Evolutionary conservation across 768 basidiomycete species (phyloP), one percentile per base, ranked within the genome.

Genomic region (Rhodotorula babjevae): DNA sequence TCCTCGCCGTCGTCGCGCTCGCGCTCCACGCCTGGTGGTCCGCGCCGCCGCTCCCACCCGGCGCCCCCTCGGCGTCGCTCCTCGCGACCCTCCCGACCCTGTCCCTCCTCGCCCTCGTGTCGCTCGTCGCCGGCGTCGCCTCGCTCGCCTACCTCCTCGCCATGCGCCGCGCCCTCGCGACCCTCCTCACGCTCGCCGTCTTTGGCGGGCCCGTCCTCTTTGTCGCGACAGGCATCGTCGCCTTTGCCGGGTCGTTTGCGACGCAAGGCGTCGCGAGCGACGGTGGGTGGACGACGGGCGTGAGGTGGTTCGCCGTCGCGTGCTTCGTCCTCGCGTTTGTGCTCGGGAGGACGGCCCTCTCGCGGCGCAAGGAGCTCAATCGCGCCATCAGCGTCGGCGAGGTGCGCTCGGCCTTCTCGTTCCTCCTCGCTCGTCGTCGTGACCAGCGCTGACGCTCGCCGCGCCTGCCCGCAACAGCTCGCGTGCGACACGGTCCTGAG

Each of bases 271-370:
- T 70, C 27, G 68, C 60, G 27, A 5, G 23, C 8, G 69, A 76
- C 40, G 18, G 11, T 0, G 72, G 72, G 21, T 73, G 72, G 72
- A 62, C 46, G 46, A n/a, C 68, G 33, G 86, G 90, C 15, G 85
- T 94, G 6, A 87, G 93, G 40, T 78, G 93, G 59, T 92, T 93
- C 81, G 86, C 92, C 8, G 76, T 92, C 42, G 80, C 91, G 50
- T 91, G 92, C 14, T 85, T 93, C 44, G 81, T 84, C 2, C 83
- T 93, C 44, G 87, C 89, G 0, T 74, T 89, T 62, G 79, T 89
- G 73, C 89, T 92, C 27, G 90, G 87, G 15, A 85, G 90, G 50
- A 69, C 80, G 60, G 80, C 82, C 2, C 80, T 82, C 71, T 61
- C 73, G 46, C 86, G 90, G 36, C 83, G 93, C 44, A 82, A 88